Evolutionary conservation across 805 yeast species (phyloP).

Genomic region (Zygotorulaspora danielsina): DNA sequence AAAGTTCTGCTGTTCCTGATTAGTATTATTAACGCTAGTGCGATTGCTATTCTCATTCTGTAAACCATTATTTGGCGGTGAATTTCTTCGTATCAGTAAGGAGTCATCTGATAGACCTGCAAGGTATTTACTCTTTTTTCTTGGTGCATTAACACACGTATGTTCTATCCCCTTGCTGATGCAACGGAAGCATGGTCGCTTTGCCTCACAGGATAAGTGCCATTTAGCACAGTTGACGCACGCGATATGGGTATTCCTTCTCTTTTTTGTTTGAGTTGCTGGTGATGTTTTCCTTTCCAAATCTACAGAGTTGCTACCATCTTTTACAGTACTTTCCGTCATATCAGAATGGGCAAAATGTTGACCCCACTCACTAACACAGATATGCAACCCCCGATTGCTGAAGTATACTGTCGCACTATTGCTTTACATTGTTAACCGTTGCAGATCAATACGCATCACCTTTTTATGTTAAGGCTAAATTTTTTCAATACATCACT

Average conservation of each 20-base stretch:
- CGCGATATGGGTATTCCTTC: slow-evolving; percentile 70
- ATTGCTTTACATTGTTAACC: background rate
- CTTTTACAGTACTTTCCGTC: slow-evolving; percentile 1
- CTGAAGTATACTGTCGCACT: background rate
- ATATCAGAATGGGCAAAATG: background rate
- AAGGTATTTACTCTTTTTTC: slow-evolving; percentile 79
- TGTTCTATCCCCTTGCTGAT: slow-evolving; percentile 58
- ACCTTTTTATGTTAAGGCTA: background rate
- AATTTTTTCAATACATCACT: background rate
- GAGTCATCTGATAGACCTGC: slow-evolving; percentile 49
- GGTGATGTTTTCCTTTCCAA: background rate
- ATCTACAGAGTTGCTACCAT: background rate
- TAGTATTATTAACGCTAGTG: slow-evolving; percentile 8
- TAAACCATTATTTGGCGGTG: background rate
- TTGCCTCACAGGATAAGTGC: slow-evolving; percentile 85
- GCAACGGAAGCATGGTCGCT: slow-evolving; percentile 80
- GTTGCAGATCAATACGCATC: background rate
- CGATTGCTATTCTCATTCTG: background rate
- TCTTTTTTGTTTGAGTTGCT: slow-evolving; percentile 8
- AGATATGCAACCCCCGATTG: background rate
- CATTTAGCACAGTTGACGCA: slow-evolving; percentile 88
- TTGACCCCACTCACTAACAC: background rate
- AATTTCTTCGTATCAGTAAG: slow-evolving; percentile 16
- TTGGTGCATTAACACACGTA: slow-evolving; percentile 83
- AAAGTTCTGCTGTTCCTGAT: slow-evolving; percentile 24